Evolutionary conservation across 768 basidiomycete species (phyloP).

Genomic region (Termitomyces sp.): DNA sequence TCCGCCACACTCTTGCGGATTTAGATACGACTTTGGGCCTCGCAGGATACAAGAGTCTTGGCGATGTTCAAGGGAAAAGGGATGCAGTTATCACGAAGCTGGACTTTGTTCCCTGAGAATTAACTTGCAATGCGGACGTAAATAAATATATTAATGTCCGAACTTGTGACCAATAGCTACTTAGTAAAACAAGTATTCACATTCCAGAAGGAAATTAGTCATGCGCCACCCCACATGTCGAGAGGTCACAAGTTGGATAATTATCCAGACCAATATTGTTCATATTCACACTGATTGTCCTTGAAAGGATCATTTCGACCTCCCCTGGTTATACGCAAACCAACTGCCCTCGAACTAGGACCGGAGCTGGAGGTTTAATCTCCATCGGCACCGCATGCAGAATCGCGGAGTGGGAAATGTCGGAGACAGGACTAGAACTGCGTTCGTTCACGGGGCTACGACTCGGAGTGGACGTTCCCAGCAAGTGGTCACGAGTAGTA

Average conservation of each 20-base stretch:
- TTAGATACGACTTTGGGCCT: slow-evolving; percentile 61
- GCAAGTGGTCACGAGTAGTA: too few species aligned
- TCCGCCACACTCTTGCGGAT: slow-evolving; percentile 64
- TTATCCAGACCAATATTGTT: neutral
- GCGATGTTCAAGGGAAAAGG: slow-evolving; percentile 58
- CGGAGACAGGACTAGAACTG: neutral
- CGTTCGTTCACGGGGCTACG: neutral
- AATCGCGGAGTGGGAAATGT: neutral
- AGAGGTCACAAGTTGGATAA: neutral
- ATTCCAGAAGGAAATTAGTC: neutral
- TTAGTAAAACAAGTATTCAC: neutral
- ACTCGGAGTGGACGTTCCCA: neutral
- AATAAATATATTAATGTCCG: neutral
- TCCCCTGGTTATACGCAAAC: too few species aligned
- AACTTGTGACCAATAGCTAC: neutral
- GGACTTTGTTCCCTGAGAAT: slow-evolving; percentile 22
- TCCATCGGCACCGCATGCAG: neutral
- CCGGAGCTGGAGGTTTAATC: neutral
- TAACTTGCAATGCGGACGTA: neutral
- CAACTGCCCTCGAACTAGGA: neutral
- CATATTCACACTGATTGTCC: too few species aligned
- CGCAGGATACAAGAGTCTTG: slow-evolving; percentile 49
- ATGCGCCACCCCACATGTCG: neutral
- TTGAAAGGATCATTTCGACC: too few species aligned
- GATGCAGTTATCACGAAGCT: slow-evolving; percentile 44